These are phyloP conservation scores for Ulmus americana DNA, from an alignment of 331 rosid species.

Conservation along the genomic window DNA sequence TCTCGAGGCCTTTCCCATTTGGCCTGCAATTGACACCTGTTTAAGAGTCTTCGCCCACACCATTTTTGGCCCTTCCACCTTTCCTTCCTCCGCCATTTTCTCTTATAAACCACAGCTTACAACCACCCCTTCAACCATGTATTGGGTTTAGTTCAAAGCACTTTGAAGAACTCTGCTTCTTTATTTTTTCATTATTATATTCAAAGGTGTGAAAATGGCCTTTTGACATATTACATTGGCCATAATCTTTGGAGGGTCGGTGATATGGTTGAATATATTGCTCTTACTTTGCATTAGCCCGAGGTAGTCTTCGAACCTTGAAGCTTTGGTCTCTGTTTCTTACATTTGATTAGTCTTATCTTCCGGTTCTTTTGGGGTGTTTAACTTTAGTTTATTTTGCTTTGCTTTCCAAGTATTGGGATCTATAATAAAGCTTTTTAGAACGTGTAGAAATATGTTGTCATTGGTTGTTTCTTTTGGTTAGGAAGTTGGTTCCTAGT, in stretches of 20 bases:
- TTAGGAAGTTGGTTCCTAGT: constrained; percentile 46
- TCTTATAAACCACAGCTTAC: constrained; percentile 16
- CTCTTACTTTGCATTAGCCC: constrained; percentile 36
- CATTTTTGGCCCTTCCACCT: constrained; percentile 13
- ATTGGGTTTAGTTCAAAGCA: constrained; percentile 45
- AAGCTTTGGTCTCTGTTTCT: constrained; percentile 33
- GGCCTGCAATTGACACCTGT: constrained; percentile 35
- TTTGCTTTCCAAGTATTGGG: constrained; percentile 18
- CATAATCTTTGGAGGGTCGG: constrained; percentile 65
- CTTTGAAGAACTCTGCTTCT: constrained; percentile 22
- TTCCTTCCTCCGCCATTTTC: constrained; percentile 72
- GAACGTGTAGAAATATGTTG: constrained; percentile 45
- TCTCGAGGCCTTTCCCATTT: constrained; percentile 43
- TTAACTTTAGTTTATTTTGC: constrained; percentile 15
- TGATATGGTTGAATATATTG: constrained; percentile 40
- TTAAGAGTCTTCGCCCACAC: constrained; percentile 6
- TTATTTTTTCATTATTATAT: constrained; percentile 15
- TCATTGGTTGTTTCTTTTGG: constrained; percentile 35
- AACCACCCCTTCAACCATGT: constrained; percentile 4
- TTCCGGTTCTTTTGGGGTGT: constrained; percentile 31
- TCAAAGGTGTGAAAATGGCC: constrained; percentile 31
- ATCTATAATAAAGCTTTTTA: constrained; percentile 23
- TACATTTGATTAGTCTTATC: constrained; percentile 34
- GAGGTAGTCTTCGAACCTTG: constrained; percentile 42
- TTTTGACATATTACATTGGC: constrained; percentile 33